Evolutionary conservation across 108 stramenopile species (phyloP), one percentile per base, ranked within the genome.

Genomic region (Fragilaria crotonensis): DNA sequence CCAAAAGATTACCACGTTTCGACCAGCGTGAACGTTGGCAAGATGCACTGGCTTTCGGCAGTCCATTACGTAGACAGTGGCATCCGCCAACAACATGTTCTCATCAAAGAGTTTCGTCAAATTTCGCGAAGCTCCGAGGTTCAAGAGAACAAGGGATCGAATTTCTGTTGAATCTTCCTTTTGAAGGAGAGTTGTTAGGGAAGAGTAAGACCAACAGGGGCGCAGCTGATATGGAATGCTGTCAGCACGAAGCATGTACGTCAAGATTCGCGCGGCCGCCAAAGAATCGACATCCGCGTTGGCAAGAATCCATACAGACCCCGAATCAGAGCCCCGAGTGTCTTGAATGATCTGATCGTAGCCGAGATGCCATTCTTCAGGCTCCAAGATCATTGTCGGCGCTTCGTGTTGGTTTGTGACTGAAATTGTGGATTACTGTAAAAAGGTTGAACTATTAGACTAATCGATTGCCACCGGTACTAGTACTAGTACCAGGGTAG

Each of bases 241-340:
- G 41, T 92, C 90, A 31, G 79, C 71, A 20, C 90, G 75, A 22
- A 88, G 64, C 82, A 79, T 70, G 67, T 80, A 92, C 28, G 78
- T 60, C 33, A 83, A 41, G 25, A 92, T 88, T 1, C 90, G 84
- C 5, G 84, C 77, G 25, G 81, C 66, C 51, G 77, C 65, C 63
- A 92, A 58, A 61, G 90, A 86, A 63, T 92, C 90, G 47, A 79
- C 78, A 48, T 83, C 82, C 45, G 84, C 69, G 59, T 79, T 69
- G 65, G 71, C 72, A 32, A 92, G 74, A 51, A 92, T 32, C 51
- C 83, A 57, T 2, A 75, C 82, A 4, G 77, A 66, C 27, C 78
- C 73, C 2, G 64, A 68, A 33, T 57, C 7, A 28, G 41, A 22
- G 27, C 49, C 53, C 4, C 80, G 82, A 59, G 79, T 83, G 54